phyloP scores from a whole-genome alignment of 257 asterid species.

The Capsicum rhomboideum region DNA sequence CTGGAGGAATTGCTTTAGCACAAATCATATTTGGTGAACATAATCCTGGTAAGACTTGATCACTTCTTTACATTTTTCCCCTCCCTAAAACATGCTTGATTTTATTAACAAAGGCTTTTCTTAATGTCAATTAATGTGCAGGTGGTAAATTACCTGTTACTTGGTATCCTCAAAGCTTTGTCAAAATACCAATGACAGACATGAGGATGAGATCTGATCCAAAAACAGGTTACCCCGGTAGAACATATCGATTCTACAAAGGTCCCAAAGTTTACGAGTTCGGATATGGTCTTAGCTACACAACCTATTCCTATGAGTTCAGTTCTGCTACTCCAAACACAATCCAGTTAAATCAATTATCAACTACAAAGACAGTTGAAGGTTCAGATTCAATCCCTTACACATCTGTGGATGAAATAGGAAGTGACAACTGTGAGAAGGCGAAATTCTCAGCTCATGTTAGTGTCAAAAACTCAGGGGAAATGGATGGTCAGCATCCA shows the following conservation, averaged over 20 bases:
- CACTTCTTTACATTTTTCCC: not conserved
- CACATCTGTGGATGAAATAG: slow-evolving; percentile 33
- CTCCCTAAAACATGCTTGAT: not conserved
- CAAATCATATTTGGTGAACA: slow-evolving; percentile 65
- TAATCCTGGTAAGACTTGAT: slow-evolving; percentile 53
- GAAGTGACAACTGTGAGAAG: slow-evolving; percentile 34
- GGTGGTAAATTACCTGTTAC: slow-evolving; percentile 83
- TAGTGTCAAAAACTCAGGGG: slow-evolving; percentile 48
- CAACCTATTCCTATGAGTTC: slow-evolving; percentile 43
- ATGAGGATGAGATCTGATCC: slow-evolving; percentile 82
- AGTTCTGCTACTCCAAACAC: slow-evolving; percentile 38
- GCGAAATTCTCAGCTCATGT: slow-evolving; percentile 43
- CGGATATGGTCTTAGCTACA: slow-evolving; percentile 79
- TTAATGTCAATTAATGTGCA: slow-evolving; percentile 3
- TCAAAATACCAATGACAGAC: slow-evolving; percentile 66
- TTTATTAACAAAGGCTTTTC: not conserved
- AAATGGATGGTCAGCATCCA: slow-evolving; percentile 56
- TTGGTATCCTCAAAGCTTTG: slow-evolving; percentile 70
- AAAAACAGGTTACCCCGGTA: slow-evolving; percentile 59
- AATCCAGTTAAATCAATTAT: slow-evolving; percentile 25
- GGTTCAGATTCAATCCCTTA: slow-evolving; percentile 13
- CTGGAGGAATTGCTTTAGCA: slow-evolving; percentile 76
- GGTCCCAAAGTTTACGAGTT: slow-evolving; percentile 63
- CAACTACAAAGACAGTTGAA: not conserved
- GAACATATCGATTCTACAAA: slow-evolving; percentile 63